Conservation (phyloP, 164 flowering plant species). For the Cinnamomum chago region DNA sequence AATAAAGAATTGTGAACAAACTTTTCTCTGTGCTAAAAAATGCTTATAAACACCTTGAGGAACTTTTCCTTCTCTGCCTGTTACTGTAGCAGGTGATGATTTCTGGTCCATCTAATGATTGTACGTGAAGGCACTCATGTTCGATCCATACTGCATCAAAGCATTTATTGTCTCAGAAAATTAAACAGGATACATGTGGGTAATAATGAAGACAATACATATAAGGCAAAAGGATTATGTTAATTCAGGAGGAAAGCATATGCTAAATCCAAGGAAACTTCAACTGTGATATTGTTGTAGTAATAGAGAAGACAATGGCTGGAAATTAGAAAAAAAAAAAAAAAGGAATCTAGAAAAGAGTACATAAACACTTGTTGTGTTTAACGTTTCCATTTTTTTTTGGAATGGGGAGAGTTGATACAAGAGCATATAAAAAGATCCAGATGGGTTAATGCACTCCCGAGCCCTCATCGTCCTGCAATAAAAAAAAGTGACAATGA, state of each 20-base stretch:
- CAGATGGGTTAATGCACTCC: too few species aligned
- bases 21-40: background rate
- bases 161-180: background rate
- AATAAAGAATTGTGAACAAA: conserved; percentile 16
- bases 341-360: too few species aligned
- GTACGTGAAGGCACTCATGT: conserved; percentile 24
- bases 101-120: conserved; percentile 19
- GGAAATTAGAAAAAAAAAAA: too few species aligned
- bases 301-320: background rate
- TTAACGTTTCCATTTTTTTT: too few species aligned
- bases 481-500: too few species aligned
- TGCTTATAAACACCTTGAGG: background rate
- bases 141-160: conserved; percentile 51
- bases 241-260: background rate
- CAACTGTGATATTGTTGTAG: background rate
- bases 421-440: too few species aligned
- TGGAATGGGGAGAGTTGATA: too few species aligned
- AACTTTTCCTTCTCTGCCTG: conserved; percentile 15
- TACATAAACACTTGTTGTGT: too few species aligned
- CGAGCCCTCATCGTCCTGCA: too few species aligned
- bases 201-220: too few species aligned
- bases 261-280: background rate
- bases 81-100: conserved; percentile 10
- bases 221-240: background rate
- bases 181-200: background rate